Base-by-base conservation (phyloP, 768 basidiomycete species). In the Mycena belliarum region DNA sequence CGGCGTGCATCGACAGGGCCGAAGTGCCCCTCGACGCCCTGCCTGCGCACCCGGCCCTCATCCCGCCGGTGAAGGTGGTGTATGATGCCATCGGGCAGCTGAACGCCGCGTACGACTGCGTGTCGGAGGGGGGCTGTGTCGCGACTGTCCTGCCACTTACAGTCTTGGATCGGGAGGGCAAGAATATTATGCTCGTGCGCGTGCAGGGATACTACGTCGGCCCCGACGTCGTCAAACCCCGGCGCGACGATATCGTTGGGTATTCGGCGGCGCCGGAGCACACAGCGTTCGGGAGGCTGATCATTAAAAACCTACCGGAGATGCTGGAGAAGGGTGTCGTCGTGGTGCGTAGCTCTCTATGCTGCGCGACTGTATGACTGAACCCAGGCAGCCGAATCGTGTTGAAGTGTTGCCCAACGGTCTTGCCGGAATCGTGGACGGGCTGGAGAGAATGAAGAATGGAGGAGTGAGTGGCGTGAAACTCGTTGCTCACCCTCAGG, bases 371-470 rank as follows among this genome's bases (percentile, higher is more conserved):
- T 24, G 15, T 9, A 18, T 20, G 35, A 16, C 38, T 21, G 18
- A 49, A 26, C 45, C 15, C 28, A 6, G 1, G 2, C 47, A 82
- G 82, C 78, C 79, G 1, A 80, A 77, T 65, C 68, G 68, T 21
- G 69, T 76, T 11, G 76, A 81, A 52, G 63, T 76, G 16, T 52
- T 83, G 10, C 66, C 73, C 0, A 70, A 70, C 12, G 82, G 82
- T 9, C 66, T 83, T 24, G 69, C 65, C 26, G 80, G 76, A 10
- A 76, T 83, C 43, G 63, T 66, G 28, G 67, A 66, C 15, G 83
- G 76, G 11, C 63, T 84, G 47, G 69, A 73, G 14, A 50, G 49
- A 9, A 23, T 57, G 48, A 8, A 51, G 43, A 16, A 44, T 18
- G 53, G 48, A 14, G 20, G 20, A 0, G 57, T 63, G 4, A 55